These are phyloP conservation scores for Penicillium sp. DNA, from an alignment of 2,329 filamentous ascomycete genomes.

Conservation along the genomic window DNA sequence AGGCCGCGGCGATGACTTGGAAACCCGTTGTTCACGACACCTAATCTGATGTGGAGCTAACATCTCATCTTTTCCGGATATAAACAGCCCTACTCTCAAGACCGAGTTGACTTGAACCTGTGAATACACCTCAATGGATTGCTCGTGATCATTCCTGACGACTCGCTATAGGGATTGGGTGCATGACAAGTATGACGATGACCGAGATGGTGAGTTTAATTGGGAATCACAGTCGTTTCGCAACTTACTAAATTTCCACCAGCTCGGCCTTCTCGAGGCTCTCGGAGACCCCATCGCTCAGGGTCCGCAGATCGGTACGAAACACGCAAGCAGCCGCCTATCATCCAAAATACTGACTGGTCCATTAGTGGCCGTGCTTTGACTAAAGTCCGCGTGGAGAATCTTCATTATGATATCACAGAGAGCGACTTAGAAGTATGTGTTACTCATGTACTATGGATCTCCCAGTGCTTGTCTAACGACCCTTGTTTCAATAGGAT, in stretches of 20 bases:
- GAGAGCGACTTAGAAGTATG: slow-evolving; percentile 73
- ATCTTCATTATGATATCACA: slow-evolving; percentile 86
- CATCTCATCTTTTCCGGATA: slow-evolving; percentile 34
- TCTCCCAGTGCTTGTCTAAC: not conserved
- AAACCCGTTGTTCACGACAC: slow-evolving; percentile 29
- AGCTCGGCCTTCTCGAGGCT: slow-evolving; percentile 43
- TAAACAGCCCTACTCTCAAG: slow-evolving; percentile 43
- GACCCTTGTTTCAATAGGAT: slow-evolving; percentile 49
- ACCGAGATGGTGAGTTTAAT: slow-evolving; percentile 47
- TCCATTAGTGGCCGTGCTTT: slow-evolving; percentile 49
- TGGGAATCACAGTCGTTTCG: slow-evolving; percentile 6
- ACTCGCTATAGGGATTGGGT: slow-evolving; percentile 71
- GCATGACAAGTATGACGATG: slow-evolving; percentile 80
- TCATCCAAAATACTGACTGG: slow-evolving; percentile 15
- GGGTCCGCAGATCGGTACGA: slow-evolving; percentile 36
- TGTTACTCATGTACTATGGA: slow-evolving; percentile 1
- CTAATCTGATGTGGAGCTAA: slow-evolving; percentile 42
- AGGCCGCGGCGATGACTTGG: slow-evolving; percentile 27
- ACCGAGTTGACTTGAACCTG: slow-evolving; percentile 45
- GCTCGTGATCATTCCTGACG: slow-evolving; percentile 5
- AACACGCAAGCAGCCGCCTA: not conserved
- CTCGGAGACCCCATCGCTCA: slow-evolving; percentile 36
- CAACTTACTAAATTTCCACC: slow-evolving; percentile 17
- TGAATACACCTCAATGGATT: slow-evolving; percentile 21
- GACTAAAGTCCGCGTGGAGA: slow-evolving; percentile 75